Evolutionary conservation across 2,329 filamentous ascomycete genomes (phyloP).

Genomic region (Kalaharituber pfeilii): DNA sequence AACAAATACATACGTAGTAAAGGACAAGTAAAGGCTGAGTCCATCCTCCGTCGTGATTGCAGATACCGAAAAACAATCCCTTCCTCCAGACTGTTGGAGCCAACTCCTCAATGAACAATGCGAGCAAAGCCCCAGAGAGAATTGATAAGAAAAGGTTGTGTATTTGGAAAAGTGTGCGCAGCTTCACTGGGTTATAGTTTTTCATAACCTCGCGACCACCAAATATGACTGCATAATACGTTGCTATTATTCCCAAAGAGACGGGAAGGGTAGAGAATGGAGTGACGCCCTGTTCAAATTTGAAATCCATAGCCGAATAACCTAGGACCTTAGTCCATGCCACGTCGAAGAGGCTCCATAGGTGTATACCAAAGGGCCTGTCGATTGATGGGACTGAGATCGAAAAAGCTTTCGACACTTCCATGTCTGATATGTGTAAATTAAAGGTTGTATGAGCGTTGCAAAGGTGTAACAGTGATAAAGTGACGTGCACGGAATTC

Average conservation of each 20-base stretch:
- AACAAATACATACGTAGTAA: constrained; percentile 63
- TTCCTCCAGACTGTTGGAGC: constrained; percentile 62
- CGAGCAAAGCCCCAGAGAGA: constrained; percentile 64
- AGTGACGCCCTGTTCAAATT: constrained; percentile 63
- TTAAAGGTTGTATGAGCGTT: neutral
- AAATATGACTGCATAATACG: constrained; percentile 89
- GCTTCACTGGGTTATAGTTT: constrained; percentile 64
- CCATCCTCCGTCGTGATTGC: constrained; percentile 67
- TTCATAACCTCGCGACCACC: constrained; percentile 87
- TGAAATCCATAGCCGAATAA: constrained; percentile 72
- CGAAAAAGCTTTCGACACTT: constrained; percentile 24
- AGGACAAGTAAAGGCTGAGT: constrained; percentile 81
- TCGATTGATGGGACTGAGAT: constrained; percentile 56
- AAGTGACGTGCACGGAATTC: no score
- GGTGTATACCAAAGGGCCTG: constrained; percentile 70
- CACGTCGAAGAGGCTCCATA: constrained; percentile 93
- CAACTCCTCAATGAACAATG: constrained; percentile 79
- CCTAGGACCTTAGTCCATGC: constrained; percentile 59
- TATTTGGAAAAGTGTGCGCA: constrained; percentile 78
- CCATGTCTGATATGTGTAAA: constrained; percentile 28
- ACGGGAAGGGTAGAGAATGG: constrained; percentile 80
- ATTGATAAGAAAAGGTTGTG: constrained; percentile 90
- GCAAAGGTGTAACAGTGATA: neutral
- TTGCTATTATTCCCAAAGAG: constrained; percentile 59
- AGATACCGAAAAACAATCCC: constrained; percentile 82